Conservation (phyloP, 768 basidiomycete species). For the Termitomyces sp. region DNA sequence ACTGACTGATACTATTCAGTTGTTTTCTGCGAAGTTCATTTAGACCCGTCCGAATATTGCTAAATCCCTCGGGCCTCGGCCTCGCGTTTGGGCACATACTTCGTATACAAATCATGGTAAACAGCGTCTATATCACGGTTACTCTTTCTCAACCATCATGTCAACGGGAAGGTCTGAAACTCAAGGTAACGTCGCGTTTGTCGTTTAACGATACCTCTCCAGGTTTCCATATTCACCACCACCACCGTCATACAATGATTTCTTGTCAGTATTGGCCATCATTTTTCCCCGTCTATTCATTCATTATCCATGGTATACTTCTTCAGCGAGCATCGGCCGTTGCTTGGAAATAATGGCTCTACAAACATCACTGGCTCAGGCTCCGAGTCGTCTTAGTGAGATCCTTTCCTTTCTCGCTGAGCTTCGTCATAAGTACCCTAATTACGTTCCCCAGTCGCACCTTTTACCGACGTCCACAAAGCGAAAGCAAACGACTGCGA, state of each 20-base stretch:
- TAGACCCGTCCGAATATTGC: too few species aligned
- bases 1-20: too few species aligned
- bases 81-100: too few species aligned
- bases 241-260: background rate
- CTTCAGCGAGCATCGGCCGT: background rate
- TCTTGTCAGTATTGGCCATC: background rate
- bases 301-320: background rate
- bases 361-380: too few species aligned
- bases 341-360: background rate
- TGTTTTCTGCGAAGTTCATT: too few species aligned
- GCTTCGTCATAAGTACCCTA: background rate
- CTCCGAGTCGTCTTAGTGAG: background rate
- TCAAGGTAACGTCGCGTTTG: background rate
- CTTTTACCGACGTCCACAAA: background rate
- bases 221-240: background rate
- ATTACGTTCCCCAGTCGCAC: background rate
- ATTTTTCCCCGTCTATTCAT: background rate
- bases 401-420: background rate
- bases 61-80: too few species aligned
- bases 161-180: background rate
- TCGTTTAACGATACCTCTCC: background rate
- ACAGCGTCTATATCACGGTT: background rate
- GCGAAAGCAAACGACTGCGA: background rate
- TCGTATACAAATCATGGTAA: background rate
- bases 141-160: background rate